These are phyloP conservation scores for Trametopsis cervina DNA, from an alignment of 768 basidiomycete species.

Conservation along the genomic window DNA sequence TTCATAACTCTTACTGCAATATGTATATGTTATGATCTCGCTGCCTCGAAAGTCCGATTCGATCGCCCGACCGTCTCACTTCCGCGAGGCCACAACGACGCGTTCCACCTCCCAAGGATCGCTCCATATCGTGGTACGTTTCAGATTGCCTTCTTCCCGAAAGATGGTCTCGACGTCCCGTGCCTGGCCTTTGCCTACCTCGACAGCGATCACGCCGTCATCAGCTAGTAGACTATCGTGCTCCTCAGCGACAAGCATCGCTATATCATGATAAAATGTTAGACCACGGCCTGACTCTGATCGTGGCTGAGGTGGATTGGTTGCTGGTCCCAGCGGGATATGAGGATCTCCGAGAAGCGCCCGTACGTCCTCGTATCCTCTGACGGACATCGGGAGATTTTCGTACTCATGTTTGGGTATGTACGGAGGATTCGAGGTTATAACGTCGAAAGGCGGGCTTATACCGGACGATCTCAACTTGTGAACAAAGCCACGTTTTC, in stretches of 20 bases:
- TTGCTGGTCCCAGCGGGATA: not conserved
- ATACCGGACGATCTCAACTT: constrained; percentile 14
- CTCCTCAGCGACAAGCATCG: constrained; percentile 44
- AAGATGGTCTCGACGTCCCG: constrained; percentile 54
- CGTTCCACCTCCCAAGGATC: constrained; percentile 78
- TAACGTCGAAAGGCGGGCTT: constrained; percentile 54
- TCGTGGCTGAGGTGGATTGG: constrained; percentile 22
- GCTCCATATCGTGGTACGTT: constrained; percentile 57
- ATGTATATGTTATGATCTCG: no score
- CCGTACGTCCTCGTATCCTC: constrained; percentile 68
- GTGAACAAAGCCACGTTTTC: constrained; percentile 16
- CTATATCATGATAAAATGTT: constrained; percentile 68
- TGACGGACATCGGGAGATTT: constrained; percentile 60
- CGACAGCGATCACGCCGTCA: constrained; percentile 61
- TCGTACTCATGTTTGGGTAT: constrained; percentile 64
- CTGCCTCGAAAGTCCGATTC: not conserved
- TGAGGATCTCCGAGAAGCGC: constrained; percentile 70
- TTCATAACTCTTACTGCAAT: no score
- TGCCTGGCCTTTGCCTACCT: constrained; percentile 75
- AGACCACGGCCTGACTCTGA: constrained; percentile 38
- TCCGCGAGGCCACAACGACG: constrained; percentile 43
- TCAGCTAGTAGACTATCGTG: constrained; percentile 37
- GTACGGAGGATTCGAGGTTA: constrained; percentile 87
- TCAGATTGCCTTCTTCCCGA: constrained; percentile 36
- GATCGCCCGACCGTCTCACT: not conserved